Evolutionary conservation across 768 basidiomycete species (phyloP).

Genomic region (Russula compacta): DNA sequence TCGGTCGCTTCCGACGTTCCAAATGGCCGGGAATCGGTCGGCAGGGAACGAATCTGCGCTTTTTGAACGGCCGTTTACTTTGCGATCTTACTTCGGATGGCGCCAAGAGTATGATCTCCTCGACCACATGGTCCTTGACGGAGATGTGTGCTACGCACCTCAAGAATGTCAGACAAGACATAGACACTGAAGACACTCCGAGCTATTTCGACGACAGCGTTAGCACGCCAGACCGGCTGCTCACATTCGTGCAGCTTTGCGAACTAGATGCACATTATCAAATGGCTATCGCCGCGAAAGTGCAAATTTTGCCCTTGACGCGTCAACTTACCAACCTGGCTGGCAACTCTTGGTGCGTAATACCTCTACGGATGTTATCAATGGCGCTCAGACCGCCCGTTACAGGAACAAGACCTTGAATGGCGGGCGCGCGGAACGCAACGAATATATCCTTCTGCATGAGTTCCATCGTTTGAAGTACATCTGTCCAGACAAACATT

Average conservation of each 20-base stretch:
- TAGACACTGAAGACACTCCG: constrained; percentile 92
- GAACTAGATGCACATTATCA: constrained; percentile 95
- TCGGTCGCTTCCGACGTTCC: constrained; percentile 80
- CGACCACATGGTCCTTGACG: constrained; percentile 95
- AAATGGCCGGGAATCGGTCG: constrained; percentile 76
- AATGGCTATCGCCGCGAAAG: constrained; percentile 92
- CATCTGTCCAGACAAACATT: constrained; percentile 91
- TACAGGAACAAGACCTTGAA: constrained; percentile 93
- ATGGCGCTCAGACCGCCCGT: not conserved
- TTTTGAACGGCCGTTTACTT: constrained; percentile 76
- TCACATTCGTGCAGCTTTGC: constrained; percentile 88
- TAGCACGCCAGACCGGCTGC: constrained; percentile 61
- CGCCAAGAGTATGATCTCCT: constrained; percentile 93
- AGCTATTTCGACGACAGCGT: constrained; percentile 81
- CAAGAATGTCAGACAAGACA: constrained; percentile 79
- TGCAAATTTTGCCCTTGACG: constrained; percentile 88
- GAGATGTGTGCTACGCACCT: constrained; percentile 95
- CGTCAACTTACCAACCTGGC: constrained; percentile 91
- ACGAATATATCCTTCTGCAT: constrained; percentile 97
- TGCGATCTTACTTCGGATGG: constrained; percentile 94
- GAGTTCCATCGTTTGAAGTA: constrained; percentile 96
- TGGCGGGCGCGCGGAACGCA: constrained; percentile 96
- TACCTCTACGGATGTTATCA: not conserved
- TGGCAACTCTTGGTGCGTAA: constrained; percentile 85
- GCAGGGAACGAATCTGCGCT: constrained; percentile 75